phyloP scores from a whole-genome alignment of 164 flowering plant genomes.

The Warburgia ugandensis region DNA sequence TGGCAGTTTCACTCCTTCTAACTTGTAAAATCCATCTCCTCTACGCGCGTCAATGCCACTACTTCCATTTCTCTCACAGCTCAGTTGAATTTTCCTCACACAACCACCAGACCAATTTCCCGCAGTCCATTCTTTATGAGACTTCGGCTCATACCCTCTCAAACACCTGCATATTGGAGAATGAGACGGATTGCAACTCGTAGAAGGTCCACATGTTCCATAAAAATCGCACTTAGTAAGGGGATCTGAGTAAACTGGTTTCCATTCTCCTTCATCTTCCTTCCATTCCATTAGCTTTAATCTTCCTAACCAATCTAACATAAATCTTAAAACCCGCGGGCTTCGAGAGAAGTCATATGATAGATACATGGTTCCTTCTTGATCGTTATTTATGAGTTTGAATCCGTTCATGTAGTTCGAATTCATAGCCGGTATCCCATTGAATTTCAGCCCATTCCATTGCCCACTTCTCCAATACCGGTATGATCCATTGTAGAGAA shows the following conservation, averaged over 20 bases:
- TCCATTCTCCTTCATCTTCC: conserved; percentile 4
- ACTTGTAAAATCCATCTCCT: conserved; percentile 13
- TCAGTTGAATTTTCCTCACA: not conserved
- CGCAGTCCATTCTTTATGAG: conserved; percentile 2
- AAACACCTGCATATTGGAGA: conserved; percentile 10
- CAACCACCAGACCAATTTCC: conserved; percentile 16
- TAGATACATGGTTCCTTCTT: not conserved
- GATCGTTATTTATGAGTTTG: not conserved
- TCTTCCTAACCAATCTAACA: not conserved
- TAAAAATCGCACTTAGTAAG: conserved; percentile 6
- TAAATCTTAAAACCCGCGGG: too few relatives aligned
- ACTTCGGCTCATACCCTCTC: conserved; percentile 12
- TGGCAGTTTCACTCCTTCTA: conserved; percentile 17
- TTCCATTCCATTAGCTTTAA: not conserved
- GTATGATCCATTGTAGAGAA: conserved; percentile 4
- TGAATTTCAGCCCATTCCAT: conserved; percentile 13
- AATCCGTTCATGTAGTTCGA: conserved; percentile 4
- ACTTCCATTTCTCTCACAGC: not conserved
- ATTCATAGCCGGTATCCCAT: conserved; percentile 1
- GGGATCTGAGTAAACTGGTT: not conserved
- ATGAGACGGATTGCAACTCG: conserved; percentile 7
- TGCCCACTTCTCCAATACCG: conserved; percentile 18
- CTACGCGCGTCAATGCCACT: too few relatives aligned
- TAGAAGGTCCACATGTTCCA: conserved; percentile 11
- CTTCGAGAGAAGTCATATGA: not conserved